phyloP scores from a whole-genome alignment of 2,329 filamentous ascomycete species.

The Rosellinia necatrix region DNA sequence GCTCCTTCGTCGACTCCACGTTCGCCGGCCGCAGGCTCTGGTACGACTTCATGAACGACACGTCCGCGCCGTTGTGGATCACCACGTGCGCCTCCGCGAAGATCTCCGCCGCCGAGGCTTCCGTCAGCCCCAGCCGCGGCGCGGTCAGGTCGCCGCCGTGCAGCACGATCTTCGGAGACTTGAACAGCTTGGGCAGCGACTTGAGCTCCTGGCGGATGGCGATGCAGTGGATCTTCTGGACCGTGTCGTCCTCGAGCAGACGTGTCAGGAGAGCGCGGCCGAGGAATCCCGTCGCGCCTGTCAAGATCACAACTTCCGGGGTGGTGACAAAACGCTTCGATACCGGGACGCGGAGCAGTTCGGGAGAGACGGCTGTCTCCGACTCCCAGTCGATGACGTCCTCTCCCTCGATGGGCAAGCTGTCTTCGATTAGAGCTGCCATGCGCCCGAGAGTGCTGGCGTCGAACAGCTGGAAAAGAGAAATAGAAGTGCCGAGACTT shows the following conservation, averaged over 20 bases:
- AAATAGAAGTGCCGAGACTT: constrained; percentile 6
- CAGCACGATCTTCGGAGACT: constrained; percentile 50
- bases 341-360: neutral
- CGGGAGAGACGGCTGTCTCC: constrained; percentile 39
- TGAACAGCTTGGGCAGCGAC: constrained; percentile 34
- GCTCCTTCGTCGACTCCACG: constrained; percentile 17
- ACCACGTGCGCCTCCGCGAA: constrained; percentile 16
- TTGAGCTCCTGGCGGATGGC: constrained; percentile 39
- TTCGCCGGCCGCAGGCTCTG: constrained; percentile 7
- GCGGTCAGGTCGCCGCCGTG: constrained; percentile 48
- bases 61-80: constrained; percentile 30
- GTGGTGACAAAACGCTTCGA: neutral
- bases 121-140: neutral
- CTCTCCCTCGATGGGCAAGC: neutral
- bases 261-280: constrained; percentile 44
- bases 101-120: neutral
- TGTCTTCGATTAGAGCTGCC: constrained; percentile 22
- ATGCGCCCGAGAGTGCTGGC: constrained; percentile 26
- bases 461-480: constrained; percentile 23
- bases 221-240: constrained; percentile 50
- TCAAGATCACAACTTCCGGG: constrained; percentile 40
- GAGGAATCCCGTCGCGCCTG: constrained; percentile 49
- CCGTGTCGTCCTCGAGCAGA: constrained; percentile 40
- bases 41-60: constrained; percentile 23
- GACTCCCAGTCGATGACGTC: constrained; percentile 42